Evolutionary conservation across 345 rosid species (phyloP).

Genomic region (Gossypium herbaceum): DNA sequence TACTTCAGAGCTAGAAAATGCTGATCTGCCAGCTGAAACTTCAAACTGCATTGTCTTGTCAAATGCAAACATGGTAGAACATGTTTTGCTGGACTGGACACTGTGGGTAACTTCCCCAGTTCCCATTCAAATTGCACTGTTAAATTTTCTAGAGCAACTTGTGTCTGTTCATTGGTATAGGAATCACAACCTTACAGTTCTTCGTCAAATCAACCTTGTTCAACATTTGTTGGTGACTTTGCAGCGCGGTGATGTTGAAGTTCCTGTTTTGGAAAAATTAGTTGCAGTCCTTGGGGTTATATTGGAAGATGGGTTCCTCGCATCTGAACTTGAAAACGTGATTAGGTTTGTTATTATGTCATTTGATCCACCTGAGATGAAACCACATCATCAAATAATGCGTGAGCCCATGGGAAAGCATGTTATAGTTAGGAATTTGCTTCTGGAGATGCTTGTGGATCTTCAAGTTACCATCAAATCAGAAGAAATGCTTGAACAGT

Average conservation of each 20-base stretch:
- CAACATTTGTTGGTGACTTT: constrained; percentile 90
- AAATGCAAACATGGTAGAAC: constrained; percentile 97
- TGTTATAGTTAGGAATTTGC: constrained; percentile 96
- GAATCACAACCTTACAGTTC: constrained; percentile 91
- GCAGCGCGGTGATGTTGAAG: constrained; percentile 99
- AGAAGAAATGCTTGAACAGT: constrained; percentile 92
- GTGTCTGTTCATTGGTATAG: constrained; percentile 99
- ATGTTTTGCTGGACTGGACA: constrained; percentile 98
- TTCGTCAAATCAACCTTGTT: constrained; percentile 91
- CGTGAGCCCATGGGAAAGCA: constrained; percentile 97
- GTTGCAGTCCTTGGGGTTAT: constrained; percentile 96
- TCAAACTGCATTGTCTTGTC: constrained; percentile 96
- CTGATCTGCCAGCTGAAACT: constrained; percentile 74
- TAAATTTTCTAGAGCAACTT: constrained; percentile 94
- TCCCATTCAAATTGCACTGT: constrained; percentile 86
- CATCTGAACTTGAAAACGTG: constrained; percentile 94
- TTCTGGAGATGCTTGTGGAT: constrained; percentile 97
- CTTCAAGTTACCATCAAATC: constrained; percentile 92
- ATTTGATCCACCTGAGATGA: constrained; percentile 90
- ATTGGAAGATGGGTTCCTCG: constrained; percentile 92
- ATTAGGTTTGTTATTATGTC: constrained; percentile 96
- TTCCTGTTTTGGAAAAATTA: constrained; percentile 91
- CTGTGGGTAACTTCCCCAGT: constrained; percentile 93
- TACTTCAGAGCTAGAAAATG: constrained; percentile 85
- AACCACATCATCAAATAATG: constrained; percentile 57